phyloP scores from a whole-genome alignment of 257 asterid species.

The Cynanchum wilfordii region DNA sequence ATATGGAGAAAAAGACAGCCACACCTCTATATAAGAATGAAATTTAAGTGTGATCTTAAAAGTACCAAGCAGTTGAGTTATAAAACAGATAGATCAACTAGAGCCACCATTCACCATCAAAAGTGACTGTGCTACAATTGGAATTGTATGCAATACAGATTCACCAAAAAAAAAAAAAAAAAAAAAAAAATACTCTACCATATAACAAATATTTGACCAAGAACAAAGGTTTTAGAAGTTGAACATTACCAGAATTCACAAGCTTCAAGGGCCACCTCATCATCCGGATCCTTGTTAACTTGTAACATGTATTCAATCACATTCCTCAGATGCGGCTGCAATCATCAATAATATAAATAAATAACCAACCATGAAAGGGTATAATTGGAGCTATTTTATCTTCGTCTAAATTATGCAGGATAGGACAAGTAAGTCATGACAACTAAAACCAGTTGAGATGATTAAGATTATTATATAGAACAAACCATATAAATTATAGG shows the following conservation, averaged over 20 bases:
- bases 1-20: neutral
- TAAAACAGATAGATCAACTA: neutral
- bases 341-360: slow-evolving; percentile 23
- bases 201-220: neutral
- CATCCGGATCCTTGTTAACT: slow-evolving; percentile 85
- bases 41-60: neutral
- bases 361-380: neutral
- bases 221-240: neutral
- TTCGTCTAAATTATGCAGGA: neutral
- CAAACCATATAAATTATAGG: neutral
- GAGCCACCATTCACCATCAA: neutral
- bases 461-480: neutral
- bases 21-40: neutral
- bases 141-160: neutral
- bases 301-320: slow-evolving; percentile 82
- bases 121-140: neutral
- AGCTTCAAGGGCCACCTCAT: slow-evolving; percentile 97
- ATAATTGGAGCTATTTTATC: neutral
- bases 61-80: neutral
- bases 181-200: neutral
- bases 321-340: slow-evolving; percentile 88
- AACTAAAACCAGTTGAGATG: neutral
- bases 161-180: neutral
- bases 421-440: neutral
- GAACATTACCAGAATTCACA: slow-evolving; percentile 89